A percentile compares a stretch with the other conserved stretches of the same genome.
phyloP scores from a whole-genome alignment of 106 monocot species.

The Xerophyta viscosa region DNA sequence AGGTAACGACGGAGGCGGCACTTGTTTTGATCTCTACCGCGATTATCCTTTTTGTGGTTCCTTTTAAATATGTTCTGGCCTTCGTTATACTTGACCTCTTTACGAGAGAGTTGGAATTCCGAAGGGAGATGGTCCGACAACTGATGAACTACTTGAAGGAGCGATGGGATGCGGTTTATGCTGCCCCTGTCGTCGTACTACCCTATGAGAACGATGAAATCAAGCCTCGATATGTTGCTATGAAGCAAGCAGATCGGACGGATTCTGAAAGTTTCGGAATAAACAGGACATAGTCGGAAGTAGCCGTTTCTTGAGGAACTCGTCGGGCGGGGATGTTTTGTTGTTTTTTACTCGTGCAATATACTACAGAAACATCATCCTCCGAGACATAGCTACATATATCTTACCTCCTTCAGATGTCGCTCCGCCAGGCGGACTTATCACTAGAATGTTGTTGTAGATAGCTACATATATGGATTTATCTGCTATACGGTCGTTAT shows the following conservation, averaged over 20 bases:
- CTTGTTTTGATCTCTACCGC: conserved; percentile 52
- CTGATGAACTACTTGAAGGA: conserved; percentile 61
- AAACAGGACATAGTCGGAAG: too few species aligned
- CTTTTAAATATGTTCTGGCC: conserved; percentile 67
- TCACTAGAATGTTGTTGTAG: too few species aligned
- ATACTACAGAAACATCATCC: too few species aligned
- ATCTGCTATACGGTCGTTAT: too few species aligned
- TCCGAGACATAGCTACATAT: too few species aligned
- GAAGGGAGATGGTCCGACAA: conserved; percentile 56
- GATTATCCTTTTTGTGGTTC: conserved; percentile 46
- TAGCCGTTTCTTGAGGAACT: too few species aligned
- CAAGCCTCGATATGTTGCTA: neutral
- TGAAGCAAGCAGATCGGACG: neutral
- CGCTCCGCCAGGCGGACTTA: too few species aligned
- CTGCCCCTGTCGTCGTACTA: conserved; percentile 72
- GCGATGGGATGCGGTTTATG: conserved; percentile 70
- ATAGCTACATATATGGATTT: too few species aligned
- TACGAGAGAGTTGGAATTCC: conserved; percentile 80
- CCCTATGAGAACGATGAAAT: conserved; percentile 43
- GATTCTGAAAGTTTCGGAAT: conserved; percentile 2
- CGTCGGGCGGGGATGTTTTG: too few species aligned
- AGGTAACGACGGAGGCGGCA: conserved; percentile 73
- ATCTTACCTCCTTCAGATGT: too few species aligned
- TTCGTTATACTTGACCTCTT: conserved; percentile 70
- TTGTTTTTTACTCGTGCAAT: too few species aligned